Evolutionary conservation across 2,329 filamentous ascomycete species (phyloP), one percentile per base, ranked within the genome.

Genomic region (Neonectria punicea): DNA sequence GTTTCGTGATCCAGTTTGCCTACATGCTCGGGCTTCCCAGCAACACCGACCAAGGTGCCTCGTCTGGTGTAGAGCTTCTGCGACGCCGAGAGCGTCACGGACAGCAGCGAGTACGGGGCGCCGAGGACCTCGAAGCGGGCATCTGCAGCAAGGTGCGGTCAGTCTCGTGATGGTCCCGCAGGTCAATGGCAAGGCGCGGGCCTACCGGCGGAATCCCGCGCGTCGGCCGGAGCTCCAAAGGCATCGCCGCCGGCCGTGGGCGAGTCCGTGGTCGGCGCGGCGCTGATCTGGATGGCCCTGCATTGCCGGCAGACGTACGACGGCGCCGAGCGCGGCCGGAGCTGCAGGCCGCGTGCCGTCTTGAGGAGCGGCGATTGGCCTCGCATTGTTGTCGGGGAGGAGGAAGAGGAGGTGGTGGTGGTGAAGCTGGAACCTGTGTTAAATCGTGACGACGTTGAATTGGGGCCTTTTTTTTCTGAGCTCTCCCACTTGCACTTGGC

Each of bases 121-220:
- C 96, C 96, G 69, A 99, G 84, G 53, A 98, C 93, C 80, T 98
- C 93, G 80, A 99, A 99, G 63, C 90, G 90, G 59, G 96, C 96
- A 87, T 98, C 96, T 98, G 72, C 8, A 62, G n/a, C 20, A n/a
- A 25, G 8, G 9, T 22, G 36, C 30, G 22, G 67, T 74, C 56
- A 76, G 67, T 54, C 39, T 28, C 18, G 22, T 25, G 22, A n/a
- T 18, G 13, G n/a, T n/a, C 28, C 46, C 34, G 22, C 16, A 47
- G n/a, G 36, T 41, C 63, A 56, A 56, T 55, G 39, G 46, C 54
- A 47, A 36, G 11, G 49, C 49, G 44, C 34, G 64, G 49, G 30
- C 74, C 47, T 82, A 88, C 86, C 86, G 57, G 87, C 82, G 54
- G 82, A 80, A 71, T 88, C 85, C 70, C 83, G 79, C 25, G 78